phyloP scores from a whole-genome alignment of 202 grass and related monocot genomes.

The Thinopyrum obtusiflorum region DNA sequence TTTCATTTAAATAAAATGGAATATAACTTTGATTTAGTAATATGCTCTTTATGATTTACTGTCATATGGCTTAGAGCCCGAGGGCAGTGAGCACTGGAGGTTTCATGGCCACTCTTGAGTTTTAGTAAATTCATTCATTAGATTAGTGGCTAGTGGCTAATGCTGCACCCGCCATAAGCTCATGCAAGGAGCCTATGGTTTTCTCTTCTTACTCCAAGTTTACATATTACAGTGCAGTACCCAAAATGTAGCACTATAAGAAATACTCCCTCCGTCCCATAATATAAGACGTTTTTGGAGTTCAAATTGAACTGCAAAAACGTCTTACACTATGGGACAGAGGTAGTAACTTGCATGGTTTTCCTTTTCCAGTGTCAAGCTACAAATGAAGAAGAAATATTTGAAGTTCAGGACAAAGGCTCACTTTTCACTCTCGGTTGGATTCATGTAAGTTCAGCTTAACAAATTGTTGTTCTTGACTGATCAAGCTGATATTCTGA shows the following conservation, averaged over 20 bases:
- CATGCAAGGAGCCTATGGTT: background rate
- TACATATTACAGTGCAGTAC: constrained; percentile 10
- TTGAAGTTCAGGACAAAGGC: constrained; percentile 93
- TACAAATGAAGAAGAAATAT: constrained; percentile 99
- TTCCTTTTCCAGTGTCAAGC: constrained; percentile 74
- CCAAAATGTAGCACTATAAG: background rate
- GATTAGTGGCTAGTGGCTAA: background rate
- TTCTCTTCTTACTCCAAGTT: constrained; percentile 8
- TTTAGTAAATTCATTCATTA: constrained; percentile 5
- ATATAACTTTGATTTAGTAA: background rate
- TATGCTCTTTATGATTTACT: constrained; percentile 1
- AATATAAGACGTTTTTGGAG: too few relatives aligned
- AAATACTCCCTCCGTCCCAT: too few relatives aligned
- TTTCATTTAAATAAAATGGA: constrained; percentile 3
- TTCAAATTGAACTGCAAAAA: too few relatives aligned
- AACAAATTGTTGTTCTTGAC: constrained; percentile 1
- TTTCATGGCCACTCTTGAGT: background rate
- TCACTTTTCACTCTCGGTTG: constrained; percentile 96
- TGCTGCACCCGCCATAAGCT: background rate
- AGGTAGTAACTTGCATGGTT: constrained; percentile 21
- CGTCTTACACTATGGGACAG: too few relatives aligned
- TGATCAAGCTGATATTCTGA: constrained; percentile 10
- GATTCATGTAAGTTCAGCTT: constrained; percentile 87
- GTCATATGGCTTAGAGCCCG: background rate
- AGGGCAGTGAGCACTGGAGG: background rate